phyloP scores from a whole-genome alignment of 140 eudicot genomes.

The Oenanthe javanica region DNA sequence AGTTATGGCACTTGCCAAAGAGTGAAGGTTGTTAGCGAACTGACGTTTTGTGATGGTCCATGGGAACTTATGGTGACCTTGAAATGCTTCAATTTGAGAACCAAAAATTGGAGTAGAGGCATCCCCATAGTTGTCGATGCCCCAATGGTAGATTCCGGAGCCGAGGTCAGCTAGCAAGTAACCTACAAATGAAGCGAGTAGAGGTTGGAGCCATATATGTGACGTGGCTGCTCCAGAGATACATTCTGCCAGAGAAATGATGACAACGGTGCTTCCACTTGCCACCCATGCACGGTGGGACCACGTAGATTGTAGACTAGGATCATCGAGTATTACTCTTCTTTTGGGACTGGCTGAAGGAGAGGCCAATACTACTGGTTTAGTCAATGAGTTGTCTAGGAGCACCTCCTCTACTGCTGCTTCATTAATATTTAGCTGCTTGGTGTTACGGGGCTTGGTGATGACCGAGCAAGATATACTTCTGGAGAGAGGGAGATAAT shows the following conservation, averaged over 20 bases:
- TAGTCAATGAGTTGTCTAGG: neutral
- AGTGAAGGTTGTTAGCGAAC: slow-evolving; percentile 55
- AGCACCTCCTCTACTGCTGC: neutral
- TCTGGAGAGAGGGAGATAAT: neutral
- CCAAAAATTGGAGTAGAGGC: slow-evolving; percentile 56
- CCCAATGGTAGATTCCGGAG: slow-evolving; percentile 72
- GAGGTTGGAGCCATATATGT: slow-evolving; percentile 43
- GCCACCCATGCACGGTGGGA: slow-evolving; percentile 51
- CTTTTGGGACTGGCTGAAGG: neutral
- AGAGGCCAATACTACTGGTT: neutral
- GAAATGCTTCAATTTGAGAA: slow-evolving; percentile 51
- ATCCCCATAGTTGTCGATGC: slow-evolving; percentile 58
- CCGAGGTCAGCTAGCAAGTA: slow-evolving; percentile 58
- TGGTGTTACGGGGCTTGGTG: neutral
- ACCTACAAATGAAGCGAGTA: slow-evolving; percentile 38
- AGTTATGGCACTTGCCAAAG: slow-evolving; percentile 38
- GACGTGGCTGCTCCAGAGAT: slow-evolving; percentile 21
- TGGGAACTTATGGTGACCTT: slow-evolving; percentile 62
- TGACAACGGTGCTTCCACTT: slow-evolving; percentile 52
- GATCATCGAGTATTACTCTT: slow-evolving; percentile 17
- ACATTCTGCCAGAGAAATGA: slow-evolving; percentile 41
- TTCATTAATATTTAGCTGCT: neutral
- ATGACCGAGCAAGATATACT: neutral
- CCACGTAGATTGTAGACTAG: slow-evolving; percentile 49
- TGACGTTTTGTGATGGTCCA: slow-evolving; percentile 47